These are phyloP conservation scores for Exsudoporus floridanus DNA, from an alignment of 1,284 basidiomycete genomes.

Conservation along the genomic window DNA sequence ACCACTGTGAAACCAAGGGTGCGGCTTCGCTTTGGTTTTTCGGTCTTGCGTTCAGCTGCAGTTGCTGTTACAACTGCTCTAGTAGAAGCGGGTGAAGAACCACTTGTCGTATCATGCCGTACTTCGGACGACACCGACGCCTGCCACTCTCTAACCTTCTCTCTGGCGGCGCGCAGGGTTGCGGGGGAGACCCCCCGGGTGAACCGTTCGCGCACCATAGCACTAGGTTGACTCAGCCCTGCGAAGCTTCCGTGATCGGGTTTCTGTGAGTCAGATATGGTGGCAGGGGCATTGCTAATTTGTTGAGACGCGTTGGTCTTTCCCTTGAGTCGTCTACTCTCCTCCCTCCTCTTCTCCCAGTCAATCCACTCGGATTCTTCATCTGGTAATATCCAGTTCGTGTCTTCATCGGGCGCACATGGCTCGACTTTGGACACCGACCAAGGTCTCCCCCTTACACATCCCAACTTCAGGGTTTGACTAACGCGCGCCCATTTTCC, in stretches of 20 bases:
- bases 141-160: conserved; percentile 36
- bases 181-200: conserved; percentile 17
- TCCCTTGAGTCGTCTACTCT: conserved; percentile 17
- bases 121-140: conserved; percentile 20
- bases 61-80: not conserved
- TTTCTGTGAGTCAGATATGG: conserved; percentile 10
- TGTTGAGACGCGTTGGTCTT: conserved; percentile 21
- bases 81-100: conserved; percentile 1
- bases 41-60: conserved; percentile 4
- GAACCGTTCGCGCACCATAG: not conserved
- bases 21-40: conserved; percentile 11
- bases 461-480: conserved; percentile 33
- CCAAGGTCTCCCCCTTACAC: conserved; percentile 29
- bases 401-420: conserved; percentile 9
- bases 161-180: conserved; percentile 26
- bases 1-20: conserved; percentile 34
- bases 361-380: conserved; percentile 36
- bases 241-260: not conserved
- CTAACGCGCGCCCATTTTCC: conserved; percentile 31
- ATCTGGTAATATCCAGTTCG: conserved; percentile 36
- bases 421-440: conserved; percentile 2
- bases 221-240: not conserved
- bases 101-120: conserved; percentile 1
- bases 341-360: conserved; percentile 33
- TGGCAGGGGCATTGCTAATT: not conserved